Evolutionary conservation across 2,329 filamentous ascomycete genomes (phyloP).

Genomic region (Aspergillus fructus): DNA sequence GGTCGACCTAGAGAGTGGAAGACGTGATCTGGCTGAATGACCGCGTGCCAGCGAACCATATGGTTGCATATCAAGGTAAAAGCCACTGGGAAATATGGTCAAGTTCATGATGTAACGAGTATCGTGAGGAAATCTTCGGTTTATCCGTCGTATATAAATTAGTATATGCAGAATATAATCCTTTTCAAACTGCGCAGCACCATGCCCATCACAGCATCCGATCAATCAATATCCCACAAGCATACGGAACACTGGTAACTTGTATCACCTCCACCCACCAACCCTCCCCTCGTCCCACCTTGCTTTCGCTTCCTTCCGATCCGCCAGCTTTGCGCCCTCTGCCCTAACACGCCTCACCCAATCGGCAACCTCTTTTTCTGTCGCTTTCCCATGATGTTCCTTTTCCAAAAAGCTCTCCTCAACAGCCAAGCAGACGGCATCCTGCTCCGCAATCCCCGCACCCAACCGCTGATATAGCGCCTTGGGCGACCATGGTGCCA

Average conservation of each 20-base stretch:
- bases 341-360: conserved; percentile 82
- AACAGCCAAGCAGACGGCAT: conserved; percentile 73
- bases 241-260: not conserved
- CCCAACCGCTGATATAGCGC: conserved; percentile 80
- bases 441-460: conserved; percentile 78
- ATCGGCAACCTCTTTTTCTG: conserved; percentile 79
- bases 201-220: not conserved
- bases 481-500: conserved; percentile 81
- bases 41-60: not conserved
- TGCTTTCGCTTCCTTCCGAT: conserved; percentile 81
- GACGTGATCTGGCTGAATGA: conserved; percentile 14
- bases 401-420: conserved; percentile 91
- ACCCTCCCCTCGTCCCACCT: conserved; percentile 96
- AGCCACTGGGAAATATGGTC: not conserved
- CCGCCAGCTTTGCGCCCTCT: conserved; percentile 73
- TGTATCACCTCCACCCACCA: conserved; percentile 78
- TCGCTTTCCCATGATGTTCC: conserved; percentile 53
- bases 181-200: not conserved
- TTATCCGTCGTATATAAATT: not conserved
- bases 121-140: not conserved
- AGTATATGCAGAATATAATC: not conserved
- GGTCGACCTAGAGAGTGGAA: conserved; percentile 23
- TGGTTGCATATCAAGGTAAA: not conserved
- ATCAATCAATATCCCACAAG: not conserved
- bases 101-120: not conserved